A percentile compares a stretch with the other conserved stretches of the same genome.
Conservation (phyloP, 805 yeast genomes). For the Gaillardinia entomophila region DNA sequence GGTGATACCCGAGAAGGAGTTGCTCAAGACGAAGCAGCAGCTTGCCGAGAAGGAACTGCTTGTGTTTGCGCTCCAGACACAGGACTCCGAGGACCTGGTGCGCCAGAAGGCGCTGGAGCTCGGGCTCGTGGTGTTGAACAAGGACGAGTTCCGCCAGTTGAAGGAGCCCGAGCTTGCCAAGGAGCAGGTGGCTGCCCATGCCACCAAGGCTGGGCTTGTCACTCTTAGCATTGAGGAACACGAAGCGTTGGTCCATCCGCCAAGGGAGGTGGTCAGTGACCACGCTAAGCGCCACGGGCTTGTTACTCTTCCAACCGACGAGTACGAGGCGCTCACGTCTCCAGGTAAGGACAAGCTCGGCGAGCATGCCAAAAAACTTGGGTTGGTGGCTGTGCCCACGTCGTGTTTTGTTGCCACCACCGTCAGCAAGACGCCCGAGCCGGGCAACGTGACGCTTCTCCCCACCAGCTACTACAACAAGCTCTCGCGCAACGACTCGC, state of each 20-base stretch:
- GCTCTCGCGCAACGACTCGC: slow-evolving; percentile 40
- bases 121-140: slow-evolving; percentile 18
- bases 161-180: slow-evolving; percentile 10
- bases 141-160: slow-evolving; percentile 20
- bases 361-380: slow-evolving; percentile 38
- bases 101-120: slow-evolving; percentile 22
- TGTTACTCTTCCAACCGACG: slow-evolving; percentile 8
- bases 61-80: slow-evolving; percentile 13
- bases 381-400: slow-evolving; percentile 52
- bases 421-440: slow-evolving; percentile 48
- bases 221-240: slow-evolving; percentile 24
- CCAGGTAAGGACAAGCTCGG: slow-evolving; percentile 22
- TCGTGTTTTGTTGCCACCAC: slow-evolving; percentile 61
- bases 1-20: too few relatives aligned
- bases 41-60: slow-evolving; percentile 26
- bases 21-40: slow-evolving; percentile 16
- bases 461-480: slow-evolving; percentile 62
- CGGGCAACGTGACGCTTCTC: slow-evolving; percentile 52
- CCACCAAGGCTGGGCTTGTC: slow-evolving; percentile 19
- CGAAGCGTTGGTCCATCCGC: slow-evolving; percentile 14
- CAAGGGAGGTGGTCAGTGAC: slow-evolving; percentile 19
- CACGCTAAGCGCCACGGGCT: slow-evolving; percentile 27
- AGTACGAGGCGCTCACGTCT: slow-evolving; percentile 3
- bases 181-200: slow-evolving; percentile 22
- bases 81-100: slow-evolving; percentile 12